Percentiles rank a stretch among this genome's conserved stretches.
phyloP scores from a whole-genome alignment of 306 rosid species.

The Hylodesmum podocarpum region DNA sequence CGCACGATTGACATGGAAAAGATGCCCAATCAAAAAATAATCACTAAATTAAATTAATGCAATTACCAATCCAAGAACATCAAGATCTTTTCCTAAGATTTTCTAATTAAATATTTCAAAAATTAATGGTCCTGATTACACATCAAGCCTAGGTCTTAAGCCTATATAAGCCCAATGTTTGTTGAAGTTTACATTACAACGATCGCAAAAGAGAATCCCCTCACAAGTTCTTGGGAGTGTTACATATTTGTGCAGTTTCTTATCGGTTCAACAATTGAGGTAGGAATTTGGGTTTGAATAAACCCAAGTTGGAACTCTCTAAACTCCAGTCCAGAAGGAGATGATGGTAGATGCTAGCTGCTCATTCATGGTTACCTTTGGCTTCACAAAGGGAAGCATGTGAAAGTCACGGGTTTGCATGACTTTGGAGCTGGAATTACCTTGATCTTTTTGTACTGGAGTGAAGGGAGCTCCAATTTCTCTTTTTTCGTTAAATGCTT shows the following conservation, averaged over 20 bases:
- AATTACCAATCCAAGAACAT: conserved; percentile 28
- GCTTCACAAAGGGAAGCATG: background rate
- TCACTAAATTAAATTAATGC: conserved; percentile 1
- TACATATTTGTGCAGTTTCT: background rate
- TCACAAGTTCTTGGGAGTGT: background rate
- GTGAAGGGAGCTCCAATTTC: conserved; percentile 67
- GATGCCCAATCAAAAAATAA: conserved; percentile 14
- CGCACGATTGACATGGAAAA: background rate
- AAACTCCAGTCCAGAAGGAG: conserved; percentile 55
- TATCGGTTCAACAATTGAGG: background rate
- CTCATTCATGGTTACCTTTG: conserved; percentile 66
- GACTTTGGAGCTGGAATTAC: conserved; percentile 51
- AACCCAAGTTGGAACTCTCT: conserved; percentile 47
- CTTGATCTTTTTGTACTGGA: conserved; percentile 67
- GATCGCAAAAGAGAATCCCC: conserved; percentile 28
- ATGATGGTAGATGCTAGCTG: conserved; percentile 59
- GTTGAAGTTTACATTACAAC: background rate
- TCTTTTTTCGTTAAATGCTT: background rate
- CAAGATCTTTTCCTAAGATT: conserved; percentile 27
- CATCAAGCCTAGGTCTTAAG: background rate
- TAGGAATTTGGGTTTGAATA: background rate
- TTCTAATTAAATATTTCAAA: conserved; percentile 15
- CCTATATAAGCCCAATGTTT: conserved; percentile 28
- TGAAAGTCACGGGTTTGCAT: conserved; percentile 53
- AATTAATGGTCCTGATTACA: conserved; percentile 23